These are phyloP conservation scores for Megacollybia platyphylla DNA, from an alignment of 1,284 basidiomycete species.

Conservation along the genomic window DNA sequence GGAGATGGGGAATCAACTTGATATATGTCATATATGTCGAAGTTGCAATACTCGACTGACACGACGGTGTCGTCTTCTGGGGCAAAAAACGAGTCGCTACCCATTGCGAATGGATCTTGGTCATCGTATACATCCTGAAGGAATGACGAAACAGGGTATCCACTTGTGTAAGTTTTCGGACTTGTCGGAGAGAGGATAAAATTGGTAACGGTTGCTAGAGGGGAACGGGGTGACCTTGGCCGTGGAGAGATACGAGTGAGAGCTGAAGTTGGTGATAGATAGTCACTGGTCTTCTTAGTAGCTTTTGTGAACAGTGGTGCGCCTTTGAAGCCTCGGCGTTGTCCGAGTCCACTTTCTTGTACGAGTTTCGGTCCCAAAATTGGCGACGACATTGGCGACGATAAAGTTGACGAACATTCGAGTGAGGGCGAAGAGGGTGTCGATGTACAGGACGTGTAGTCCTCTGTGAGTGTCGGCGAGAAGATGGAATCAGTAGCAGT, in stretches of 20 bases:
- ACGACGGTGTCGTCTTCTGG: background rate
- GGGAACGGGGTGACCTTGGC: constrained; percentile 9
- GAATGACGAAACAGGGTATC: constrained; percentile 7
- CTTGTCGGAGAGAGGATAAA: constrained; percentile 9
- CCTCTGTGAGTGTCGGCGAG: too few species aligned
- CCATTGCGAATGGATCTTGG: constrained; percentile 10
- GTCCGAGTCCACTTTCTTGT: too few species aligned
- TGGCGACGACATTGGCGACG: too few species aligned
- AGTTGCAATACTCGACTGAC: constrained; percentile 5
- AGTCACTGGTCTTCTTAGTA: constrained; percentile 7
- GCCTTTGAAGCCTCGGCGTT: constrained; percentile 17
- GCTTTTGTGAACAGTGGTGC: constrained; percentile 12
- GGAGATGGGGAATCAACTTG: background rate
- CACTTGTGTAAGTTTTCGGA: constrained; percentile 1
- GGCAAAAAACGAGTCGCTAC: constrained; percentile 9
- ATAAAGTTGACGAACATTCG: too few species aligned
- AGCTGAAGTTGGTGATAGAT: constrained; percentile 12
- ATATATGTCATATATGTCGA: constrained; percentile 9
- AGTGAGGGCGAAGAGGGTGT: too few species aligned
- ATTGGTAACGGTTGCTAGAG: constrained; percentile 12
- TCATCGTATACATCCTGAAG: constrained; percentile 10
- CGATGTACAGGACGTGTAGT: too few species aligned
- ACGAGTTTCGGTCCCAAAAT: too few species aligned
- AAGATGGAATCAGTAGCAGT: too few species aligned
- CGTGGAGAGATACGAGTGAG: constrained; percentile 8